Evolutionary conservation across 108 stramenopile genomes (phyloP).

Genomic region (Cyclostephanos tholiformis): DNA sequence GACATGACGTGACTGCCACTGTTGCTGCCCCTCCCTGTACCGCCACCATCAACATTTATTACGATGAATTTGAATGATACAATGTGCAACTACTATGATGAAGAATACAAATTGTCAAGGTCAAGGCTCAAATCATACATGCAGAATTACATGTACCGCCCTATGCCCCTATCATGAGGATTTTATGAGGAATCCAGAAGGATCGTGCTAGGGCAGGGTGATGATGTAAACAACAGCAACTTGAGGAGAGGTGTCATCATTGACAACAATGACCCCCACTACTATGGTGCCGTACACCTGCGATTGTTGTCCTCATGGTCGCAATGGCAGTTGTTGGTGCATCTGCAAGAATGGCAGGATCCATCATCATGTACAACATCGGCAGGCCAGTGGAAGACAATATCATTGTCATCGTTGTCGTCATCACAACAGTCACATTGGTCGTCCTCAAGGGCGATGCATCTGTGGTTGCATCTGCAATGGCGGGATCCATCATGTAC

Average conservation of each 20-base stretch:
- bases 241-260: not conserved
- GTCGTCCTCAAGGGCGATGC: too few species aligned
- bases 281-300: conserved; percentile 32
- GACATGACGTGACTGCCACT: not conserved
- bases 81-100: too few species aligned
- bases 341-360: too few species aligned
- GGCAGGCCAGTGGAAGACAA: too few species aligned
- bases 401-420: too few species aligned
- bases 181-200: not conserved
- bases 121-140: not conserved
- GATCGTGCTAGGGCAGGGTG: not conserved
- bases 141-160: conserved; percentile 28
- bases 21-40: not conserved
- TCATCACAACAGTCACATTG: too few species aligned
- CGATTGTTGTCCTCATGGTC: conserved; percentile 1
- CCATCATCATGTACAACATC: too few species aligned
- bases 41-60: not conserved
- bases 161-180: not conserved
- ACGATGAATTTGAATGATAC: too few species aligned
- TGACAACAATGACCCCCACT: not conserved
- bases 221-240: not conserved
- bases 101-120: not conserved
- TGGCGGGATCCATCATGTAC: too few species aligned
- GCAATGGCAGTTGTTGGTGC: too few species aligned
- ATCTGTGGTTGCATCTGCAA: too few species aligned